Conservation (phyloP, 2,329 filamentous ascomycete species). For the Epichloe gansuensis region DNA sequence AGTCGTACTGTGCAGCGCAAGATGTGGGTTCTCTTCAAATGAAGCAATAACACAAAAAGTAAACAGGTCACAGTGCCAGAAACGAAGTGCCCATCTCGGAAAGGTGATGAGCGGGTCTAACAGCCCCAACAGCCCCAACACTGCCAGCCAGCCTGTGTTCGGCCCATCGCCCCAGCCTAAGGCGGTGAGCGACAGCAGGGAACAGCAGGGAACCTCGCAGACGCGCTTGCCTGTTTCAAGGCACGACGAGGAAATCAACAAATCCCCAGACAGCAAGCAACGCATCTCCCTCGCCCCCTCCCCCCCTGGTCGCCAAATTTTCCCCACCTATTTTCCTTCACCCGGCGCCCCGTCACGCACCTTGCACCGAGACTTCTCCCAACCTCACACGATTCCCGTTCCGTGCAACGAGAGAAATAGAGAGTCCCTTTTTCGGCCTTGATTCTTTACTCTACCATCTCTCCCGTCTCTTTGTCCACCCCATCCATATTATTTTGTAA, state of each 20-base stretch:
- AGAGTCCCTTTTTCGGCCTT: constrained; percentile 7
- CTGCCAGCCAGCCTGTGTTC: too few species aligned
- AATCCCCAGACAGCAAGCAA: constrained; percentile 22
- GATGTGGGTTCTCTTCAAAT: constrained; percentile 4
- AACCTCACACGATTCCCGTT: constrained; percentile 11
- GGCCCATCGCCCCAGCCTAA: too few species aligned
- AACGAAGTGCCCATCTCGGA: constrained; percentile 1
- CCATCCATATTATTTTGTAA: constrained; percentile 11
- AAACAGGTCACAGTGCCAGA: constrained; percentile 3
- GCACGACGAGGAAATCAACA: constrained; percentile 26
- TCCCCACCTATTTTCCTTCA: constrained; percentile 32
- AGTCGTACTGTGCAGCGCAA: neutral
- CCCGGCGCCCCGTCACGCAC: constrained; percentile 12
- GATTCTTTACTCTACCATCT: constrained; percentile 13
- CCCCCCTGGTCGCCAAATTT: constrained; percentile 30
- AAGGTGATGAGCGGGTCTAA: neutral
- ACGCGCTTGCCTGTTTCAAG: constrained; percentile 23
- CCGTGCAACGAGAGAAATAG: constrained; percentile 8
- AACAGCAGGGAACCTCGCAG: neutral
- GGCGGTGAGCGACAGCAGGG: constrained; percentile 4
- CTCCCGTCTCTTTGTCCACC: constrained; percentile 6
- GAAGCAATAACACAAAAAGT: constrained; percentile 4
- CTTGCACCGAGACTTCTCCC: constrained; percentile 13
- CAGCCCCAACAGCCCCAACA: neutral
- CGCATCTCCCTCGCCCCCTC: constrained; percentile 10